Percentiles rank a stretch among this genome's conserved stretches.
Conservation (phyloP, 768 basidiomycete species). For the Rhizopogon vesiculosus region DNA sequence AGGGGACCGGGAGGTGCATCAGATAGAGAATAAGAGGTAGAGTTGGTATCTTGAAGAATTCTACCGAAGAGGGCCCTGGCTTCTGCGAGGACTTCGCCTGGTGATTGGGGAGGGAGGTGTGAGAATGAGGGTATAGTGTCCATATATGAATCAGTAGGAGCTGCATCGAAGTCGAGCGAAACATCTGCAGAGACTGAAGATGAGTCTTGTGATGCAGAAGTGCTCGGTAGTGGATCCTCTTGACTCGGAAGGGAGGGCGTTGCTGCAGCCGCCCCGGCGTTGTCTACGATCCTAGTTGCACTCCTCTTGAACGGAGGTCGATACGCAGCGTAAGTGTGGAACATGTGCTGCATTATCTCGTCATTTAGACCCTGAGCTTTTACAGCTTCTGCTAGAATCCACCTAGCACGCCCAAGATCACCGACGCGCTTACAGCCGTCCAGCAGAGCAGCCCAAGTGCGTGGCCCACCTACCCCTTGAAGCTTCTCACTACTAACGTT, state of each 20-base stretch:
- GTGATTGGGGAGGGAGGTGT: conserved; percentile 67
- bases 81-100: conserved; percentile 69
- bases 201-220: conserved; percentile 1
- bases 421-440: conserved; percentile 87
- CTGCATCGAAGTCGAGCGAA: background rate
- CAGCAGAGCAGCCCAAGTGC: conserved; percentile 79
- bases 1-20: conserved; percentile 6
- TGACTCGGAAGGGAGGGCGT: background rate
- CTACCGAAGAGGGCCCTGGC: conserved; percentile 58
- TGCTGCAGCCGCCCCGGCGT: conserved; percentile 3
- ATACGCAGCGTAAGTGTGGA: conserved; percentile 85
- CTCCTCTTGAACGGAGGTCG: conserved; percentile 60
- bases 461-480: conserved; percentile 31
- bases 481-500: conserved; percentile 40
- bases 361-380: conserved; percentile 42
- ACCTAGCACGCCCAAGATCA: conserved; percentile 76
- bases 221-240: background rate
- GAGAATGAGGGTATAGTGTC: conserved; percentile 23
- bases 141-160: background rate
- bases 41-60: conserved; percentile 42
- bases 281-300: conserved; percentile 39
- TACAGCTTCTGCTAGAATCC: conserved; percentile 84
- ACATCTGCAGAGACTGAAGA: background rate
- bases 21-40: background rate
- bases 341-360: conserved; percentile 74